Evolutionary conservation across 2,329 filamentous ascomycete genomes (phyloP).

Genomic region (Diaporthe helianthi): DNA sequence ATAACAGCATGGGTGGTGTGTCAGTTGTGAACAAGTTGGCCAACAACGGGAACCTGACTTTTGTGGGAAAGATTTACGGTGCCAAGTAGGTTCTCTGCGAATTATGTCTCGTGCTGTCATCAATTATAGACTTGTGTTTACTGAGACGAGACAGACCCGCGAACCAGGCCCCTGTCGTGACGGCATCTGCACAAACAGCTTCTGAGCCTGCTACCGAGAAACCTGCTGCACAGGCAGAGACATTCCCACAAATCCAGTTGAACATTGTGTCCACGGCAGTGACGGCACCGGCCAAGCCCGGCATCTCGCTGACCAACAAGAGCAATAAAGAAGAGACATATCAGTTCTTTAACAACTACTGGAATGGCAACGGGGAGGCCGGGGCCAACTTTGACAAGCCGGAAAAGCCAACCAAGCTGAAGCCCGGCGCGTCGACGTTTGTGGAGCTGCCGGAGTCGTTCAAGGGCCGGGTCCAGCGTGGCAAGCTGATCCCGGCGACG

Average conservation of each 20-base stretch:
- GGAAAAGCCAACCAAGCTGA: conserved; percentile 44
- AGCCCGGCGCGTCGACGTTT: conserved; percentile 41
- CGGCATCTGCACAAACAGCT: background rate
- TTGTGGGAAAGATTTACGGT: conserved; percentile 27
- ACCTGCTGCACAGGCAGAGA: background rate
- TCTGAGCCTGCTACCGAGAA: background rate
- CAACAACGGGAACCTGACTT: conserved; percentile 16
- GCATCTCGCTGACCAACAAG: conserved; percentile 48
- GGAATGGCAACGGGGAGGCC: conserved; percentile 48
- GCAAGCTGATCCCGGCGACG: conserved; percentile 29
- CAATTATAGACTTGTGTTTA: background rate
- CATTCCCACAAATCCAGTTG: background rate
- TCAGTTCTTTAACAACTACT: conserved; percentile 51
- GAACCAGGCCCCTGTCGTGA: background rate
- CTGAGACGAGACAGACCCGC: conserved; percentile 16
- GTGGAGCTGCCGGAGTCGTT: conserved; percentile 43
- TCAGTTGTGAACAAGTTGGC: conserved; percentile 24
- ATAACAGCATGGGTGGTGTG: conserved; percentile 26
- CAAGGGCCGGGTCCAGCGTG: conserved; percentile 46
- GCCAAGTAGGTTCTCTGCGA: conserved; percentile 21
- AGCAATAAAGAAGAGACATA: conserved; percentile 43
- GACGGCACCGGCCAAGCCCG: conserved; percentile 37
- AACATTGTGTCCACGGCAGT: conserved; percentile 19
- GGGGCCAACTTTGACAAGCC: conserved; percentile 50
- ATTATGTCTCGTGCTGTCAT: background rate